Evolutionary conservation across 768 basidiomycete genomes (phyloP).

Genomic region (Tephrocybe sp.): DNA sequence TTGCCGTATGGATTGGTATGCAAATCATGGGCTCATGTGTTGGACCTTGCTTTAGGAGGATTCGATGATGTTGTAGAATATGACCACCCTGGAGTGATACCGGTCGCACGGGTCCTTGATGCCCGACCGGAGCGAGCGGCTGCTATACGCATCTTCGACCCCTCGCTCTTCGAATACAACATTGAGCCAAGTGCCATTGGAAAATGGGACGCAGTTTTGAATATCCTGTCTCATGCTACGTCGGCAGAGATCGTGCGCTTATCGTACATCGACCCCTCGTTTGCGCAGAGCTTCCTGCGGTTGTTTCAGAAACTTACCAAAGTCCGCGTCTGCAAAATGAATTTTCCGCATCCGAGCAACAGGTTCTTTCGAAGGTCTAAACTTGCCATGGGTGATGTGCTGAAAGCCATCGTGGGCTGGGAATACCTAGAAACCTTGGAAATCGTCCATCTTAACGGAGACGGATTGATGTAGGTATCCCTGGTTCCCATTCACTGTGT

Average conservation of each 20-base stretch:
- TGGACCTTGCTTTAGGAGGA: conserved; percentile 9
- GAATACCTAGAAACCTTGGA: not conserved
- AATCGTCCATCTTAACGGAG: not conserved
- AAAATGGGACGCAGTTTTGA: conserved; percentile 9
- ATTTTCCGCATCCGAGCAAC: not conserved
- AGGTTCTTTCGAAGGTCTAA: not conserved
- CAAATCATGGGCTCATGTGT: conserved; percentile 6
- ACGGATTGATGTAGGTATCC: not conserved
- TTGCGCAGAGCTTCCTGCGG: not conserved
- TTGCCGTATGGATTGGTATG: conserved; percentile 7
- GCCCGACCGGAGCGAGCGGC: conserved; percentile 4
- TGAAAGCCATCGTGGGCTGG: conserved; percentile 2
- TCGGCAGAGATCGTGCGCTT: not conserved
- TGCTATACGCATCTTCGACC: conserved; percentile 4
- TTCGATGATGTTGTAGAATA: not conserved
- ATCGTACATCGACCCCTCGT: not conserved
- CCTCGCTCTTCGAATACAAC: not conserved
- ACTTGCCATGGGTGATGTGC: conserved; percentile 2
- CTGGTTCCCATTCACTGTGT: not conserved
- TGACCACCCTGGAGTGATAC: conserved; percentile 1
- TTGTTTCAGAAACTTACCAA: not conserved
- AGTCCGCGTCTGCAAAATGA: conserved; percentile 1
- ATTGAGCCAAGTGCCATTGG: not conserved
- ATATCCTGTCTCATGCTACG: not conserved
- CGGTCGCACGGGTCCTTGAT: conserved; percentile 2